phyloP scores from a whole-genome alignment of 495 filamentous ascomycete species.

The Penicillium canariense region DNA sequence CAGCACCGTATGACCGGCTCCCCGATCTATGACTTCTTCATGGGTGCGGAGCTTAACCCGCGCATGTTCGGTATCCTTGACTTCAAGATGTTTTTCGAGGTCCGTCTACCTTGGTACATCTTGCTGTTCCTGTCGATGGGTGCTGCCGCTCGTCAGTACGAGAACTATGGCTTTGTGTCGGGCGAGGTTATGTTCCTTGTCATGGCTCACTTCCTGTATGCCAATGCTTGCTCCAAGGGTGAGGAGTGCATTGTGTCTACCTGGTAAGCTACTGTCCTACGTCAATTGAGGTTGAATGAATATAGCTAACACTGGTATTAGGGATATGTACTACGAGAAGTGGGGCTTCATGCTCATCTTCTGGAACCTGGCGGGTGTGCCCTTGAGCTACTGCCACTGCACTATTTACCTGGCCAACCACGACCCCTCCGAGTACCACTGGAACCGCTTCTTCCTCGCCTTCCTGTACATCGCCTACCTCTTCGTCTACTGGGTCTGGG shows the following conservation, averaged over 20 bases:
- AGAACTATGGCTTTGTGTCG: slow-evolving; percentile 85
- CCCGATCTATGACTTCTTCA: slow-evolving; percentile 96
- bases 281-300: background rate
- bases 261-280: slow-evolving; percentile 53
- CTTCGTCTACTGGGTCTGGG: slow-evolving; percentile 90
- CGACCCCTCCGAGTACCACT: slow-evolving; percentile 75
- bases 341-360: slow-evolving; percentile 99
- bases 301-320: slow-evolving; percentile 19
- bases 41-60: slow-evolving; percentile 97
- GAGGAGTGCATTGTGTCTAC: slow-evolving; percentile 93
- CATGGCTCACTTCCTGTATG: slow-evolving; percentile 93
- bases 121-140: slow-evolving; percentile 75
- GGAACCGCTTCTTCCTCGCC: slow-evolving; percentile 64
- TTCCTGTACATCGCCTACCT: slow-evolving; percentile 72
- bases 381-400: slow-evolving; percentile 95
- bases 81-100: slow-evolving; percentile 99
- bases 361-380: slow-evolving; percentile 97
- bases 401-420: slow-evolving; percentile 91
- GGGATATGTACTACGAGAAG: slow-evolving; percentile 99
- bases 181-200: slow-evolving; percentile 85
- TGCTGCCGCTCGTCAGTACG: slow-evolving; percentile 83
- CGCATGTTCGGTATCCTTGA: slow-evolving; percentile 91
- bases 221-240: slow-evolving; percentile 94
- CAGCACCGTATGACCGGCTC: slow-evolving; percentile 91
- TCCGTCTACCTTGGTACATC: slow-evolving; percentile 95